These are phyloP conservation scores for Cordyceps farinosa DNA, from an alignment of 2,329 filamentous ascomycete genomes.

Conservation along the genomic window DNA sequence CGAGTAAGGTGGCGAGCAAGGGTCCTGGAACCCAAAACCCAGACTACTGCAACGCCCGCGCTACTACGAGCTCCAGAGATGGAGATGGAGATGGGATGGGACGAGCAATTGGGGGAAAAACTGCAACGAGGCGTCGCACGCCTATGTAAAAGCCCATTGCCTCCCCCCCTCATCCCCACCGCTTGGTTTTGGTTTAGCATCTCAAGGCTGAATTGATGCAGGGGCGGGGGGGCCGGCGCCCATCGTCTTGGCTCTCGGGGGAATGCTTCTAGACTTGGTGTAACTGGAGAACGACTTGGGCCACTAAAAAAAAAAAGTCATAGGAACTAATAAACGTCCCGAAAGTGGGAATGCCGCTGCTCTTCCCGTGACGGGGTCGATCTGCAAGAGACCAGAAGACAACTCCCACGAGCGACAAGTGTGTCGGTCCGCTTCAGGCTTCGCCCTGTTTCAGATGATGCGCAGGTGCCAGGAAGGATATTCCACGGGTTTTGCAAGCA, in stretches of 20 bases:
- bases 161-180: neutral
- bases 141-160: too few relatives aligned
- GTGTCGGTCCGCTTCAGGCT: neutral
- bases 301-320: neutral
- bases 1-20: neutral
- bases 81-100: constrained; percentile 10
- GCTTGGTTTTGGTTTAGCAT: neutral
- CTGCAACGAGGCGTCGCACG: neutral
- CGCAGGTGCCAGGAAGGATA: neutral
- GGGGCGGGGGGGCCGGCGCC: neutral
- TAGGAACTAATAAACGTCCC: neutral
- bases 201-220: neutral
- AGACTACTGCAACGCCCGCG: neutral
- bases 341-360: neutral
- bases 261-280: constrained; percentile 6
- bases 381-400: neutral
- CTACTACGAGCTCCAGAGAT: neutral
- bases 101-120: neutral
- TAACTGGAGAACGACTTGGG: neutral
- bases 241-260: neutral
- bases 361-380: constrained; percentile 4
- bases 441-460: constrained; percentile 7
- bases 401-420: neutral
- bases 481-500: neutral
- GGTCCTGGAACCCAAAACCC: neutral